Conservation (phyloP, 2,329 filamentous ascomycete genomes). For the Phaeosphaeria sp. region DNA sequence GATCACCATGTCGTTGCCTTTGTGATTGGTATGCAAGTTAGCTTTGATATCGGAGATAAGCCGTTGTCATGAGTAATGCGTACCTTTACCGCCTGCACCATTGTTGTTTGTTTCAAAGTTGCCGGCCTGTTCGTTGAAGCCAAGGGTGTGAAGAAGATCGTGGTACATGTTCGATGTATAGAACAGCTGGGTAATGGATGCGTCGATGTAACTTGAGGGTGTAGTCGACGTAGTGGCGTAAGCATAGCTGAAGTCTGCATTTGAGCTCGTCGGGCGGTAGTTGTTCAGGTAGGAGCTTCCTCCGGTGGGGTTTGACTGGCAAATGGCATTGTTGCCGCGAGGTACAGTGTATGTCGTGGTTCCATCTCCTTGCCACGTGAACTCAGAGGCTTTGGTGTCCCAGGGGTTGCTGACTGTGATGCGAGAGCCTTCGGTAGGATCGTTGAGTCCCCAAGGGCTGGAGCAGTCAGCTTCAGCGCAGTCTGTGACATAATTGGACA, state of each 20-base stretch:
- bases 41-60: not conserved
- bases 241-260: constrained; percentile 52
- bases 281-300: constrained; percentile 53
- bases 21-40: not conserved
- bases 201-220: constrained; percentile 56
- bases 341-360: constrained; percentile 58
- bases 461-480: constrained; percentile 5
- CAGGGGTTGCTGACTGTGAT: constrained; percentile 57
- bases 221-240: constrained; percentile 24
- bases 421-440: constrained; percentile 61
- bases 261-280: constrained; percentile 57
- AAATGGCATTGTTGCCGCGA: constrained; percentile 66
- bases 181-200: constrained; percentile 66
- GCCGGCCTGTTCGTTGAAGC: constrained; percentile 65
- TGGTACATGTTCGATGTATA: constrained; percentile 68
- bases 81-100: constrained; percentile 55
- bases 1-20: constrained; percentile 60
- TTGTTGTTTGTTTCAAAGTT: constrained; percentile 68
- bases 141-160: constrained; percentile 64
- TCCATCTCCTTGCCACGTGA: constrained; percentile 52
- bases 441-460: constrained; percentile 59
- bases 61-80: not conserved
- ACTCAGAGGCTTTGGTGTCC: constrained; percentile 55
- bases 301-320: constrained; percentile 59
- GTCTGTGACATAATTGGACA: not conserved